A percentile compares a stretch with the other conserved stretches of the same genome.
Evolutionary conservation across 2,329 filamentous ascomycete genomes (phyloP).

Genomic region (Teratosphaeriaceae sp.): DNA sequence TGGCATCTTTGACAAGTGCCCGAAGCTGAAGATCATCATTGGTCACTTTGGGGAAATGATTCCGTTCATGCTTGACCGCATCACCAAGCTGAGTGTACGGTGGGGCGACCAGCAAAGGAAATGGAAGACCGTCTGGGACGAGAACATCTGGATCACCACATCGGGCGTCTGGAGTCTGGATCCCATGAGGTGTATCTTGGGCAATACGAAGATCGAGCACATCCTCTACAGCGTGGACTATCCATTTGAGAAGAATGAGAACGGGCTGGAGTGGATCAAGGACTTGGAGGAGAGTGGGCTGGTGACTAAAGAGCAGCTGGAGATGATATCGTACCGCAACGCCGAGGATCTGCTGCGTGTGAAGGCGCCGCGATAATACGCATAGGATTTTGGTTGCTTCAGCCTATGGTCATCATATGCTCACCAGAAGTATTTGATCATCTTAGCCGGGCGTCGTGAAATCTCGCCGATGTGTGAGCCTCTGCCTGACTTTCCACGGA

Average conservation of each 20-base stretch:
- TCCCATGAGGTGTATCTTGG: conserved; percentile 40
- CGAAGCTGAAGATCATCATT: conserved; percentile 48
- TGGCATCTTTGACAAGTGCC: conserved; percentile 51
- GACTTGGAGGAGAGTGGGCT: conserved; percentile 46
- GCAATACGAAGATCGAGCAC: conserved; percentile 36
- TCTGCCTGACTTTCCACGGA: no score
- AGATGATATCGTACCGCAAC: conserved; percentile 46
- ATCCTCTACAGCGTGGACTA: conserved; percentile 56
- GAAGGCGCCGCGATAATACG: conserved; percentile 19
- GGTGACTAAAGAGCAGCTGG: conserved; percentile 44
- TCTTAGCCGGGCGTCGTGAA: no score
- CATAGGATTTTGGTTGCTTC: no score
- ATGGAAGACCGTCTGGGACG: conserved; percentile 36
- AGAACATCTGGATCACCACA: conserved; percentile 56
- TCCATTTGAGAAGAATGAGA: conserved; percentile 48
- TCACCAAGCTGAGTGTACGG: conserved; percentile 25
- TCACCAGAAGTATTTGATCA: no score
- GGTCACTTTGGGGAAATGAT: conserved; percentile 54
- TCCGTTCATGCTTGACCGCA: conserved; percentile 50
- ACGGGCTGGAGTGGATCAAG: conserved; percentile 45
- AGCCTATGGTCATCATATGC: no score
- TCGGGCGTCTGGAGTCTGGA: conserved; percentile 49
- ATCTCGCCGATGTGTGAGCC: not conserved
- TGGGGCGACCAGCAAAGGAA: conserved; percentile 31
- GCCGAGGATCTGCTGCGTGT: conserved; percentile 42